Base-by-base conservation (phyloP, 306 rosid species). In the Datisca glomerata region DNA sequence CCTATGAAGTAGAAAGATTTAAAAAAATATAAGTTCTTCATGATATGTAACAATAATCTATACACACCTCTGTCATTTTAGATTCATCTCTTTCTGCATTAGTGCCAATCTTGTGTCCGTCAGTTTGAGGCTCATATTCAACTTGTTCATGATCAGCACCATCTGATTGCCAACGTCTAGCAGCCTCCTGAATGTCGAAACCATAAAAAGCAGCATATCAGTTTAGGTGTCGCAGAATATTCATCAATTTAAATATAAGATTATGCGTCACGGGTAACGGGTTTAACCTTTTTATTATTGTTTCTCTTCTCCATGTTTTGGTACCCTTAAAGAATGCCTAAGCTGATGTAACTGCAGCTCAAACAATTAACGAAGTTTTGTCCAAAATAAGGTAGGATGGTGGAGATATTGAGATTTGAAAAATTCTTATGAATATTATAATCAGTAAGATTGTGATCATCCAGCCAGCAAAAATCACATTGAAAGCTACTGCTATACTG, bases 251-350 rank as follows among this genome's bases (percentile, higher is more conserved):
- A n/a, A n/a, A n/a, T n/a, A n/a, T n/a, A n/a, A n/a, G n/a, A n/a
- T n/a, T n/a, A n/a, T n/a, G n/a, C n/a, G n/a, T n/a, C n/a, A n/a
- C n/a, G n/a, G n/a, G n/a, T n/a, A n/a, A n/a, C n/a, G 22, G 0
- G 5, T 17, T 12, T 8, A 66, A 93, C 85, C 66, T 67, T 63
- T 74, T 85, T 68, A 63, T 57, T 32, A 67, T 23, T 45, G 96
- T 80, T 80, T 85, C 96, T 59, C 66, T 80, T 51, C 80, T 85
- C 96, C 96, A 85, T 7, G 85, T 65, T 47, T 74, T 72, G 24
- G 74, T 55, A 10, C 93, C 96, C 63, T 77, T 85, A 2, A 67
- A 18, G 59, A 80, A 74, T 23, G 96, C 86, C 61, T 48, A 80
- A 0, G 80, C 77, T 24, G 93, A 74, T 18, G 93, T 80, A 29